Evolutionary conservation across 2,329 filamentous ascomycete genomes (phyloP).

Genomic region (Cryphonectria japonica): DNA sequence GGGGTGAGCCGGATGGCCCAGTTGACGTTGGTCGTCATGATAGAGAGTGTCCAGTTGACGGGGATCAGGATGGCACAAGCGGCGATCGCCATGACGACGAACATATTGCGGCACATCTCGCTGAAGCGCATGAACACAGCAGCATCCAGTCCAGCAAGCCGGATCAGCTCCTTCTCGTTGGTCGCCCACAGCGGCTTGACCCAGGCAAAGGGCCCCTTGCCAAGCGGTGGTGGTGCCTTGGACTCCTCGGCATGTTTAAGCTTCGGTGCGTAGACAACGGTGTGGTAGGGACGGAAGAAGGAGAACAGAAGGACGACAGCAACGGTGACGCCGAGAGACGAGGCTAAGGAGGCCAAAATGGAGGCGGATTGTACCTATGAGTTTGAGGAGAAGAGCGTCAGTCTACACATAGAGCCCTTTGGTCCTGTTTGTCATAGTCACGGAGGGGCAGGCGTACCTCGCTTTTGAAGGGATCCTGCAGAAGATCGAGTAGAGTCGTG

Average conservation of each 20-base stretch:
- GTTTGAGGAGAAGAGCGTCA: background rate
- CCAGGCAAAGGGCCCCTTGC: constrained; percentile 89
- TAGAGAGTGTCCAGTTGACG: constrained; percentile 66
- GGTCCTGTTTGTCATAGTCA: background rate
- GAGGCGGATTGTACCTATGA: constrained; percentile 57
- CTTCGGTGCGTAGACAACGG: constrained; percentile 91
- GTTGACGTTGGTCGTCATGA: constrained; percentile 39
- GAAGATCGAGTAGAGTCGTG: constrained; percentile 50
- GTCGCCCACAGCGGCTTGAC: constrained; percentile 76
- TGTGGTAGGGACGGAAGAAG: constrained; percentile 86
- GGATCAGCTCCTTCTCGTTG: constrained; percentile 75
- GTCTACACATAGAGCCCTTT: background rate
- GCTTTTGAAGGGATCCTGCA: constrained; percentile 55
- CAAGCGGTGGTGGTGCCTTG: constrained; percentile 84
- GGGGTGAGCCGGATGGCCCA: constrained; percentile 67
- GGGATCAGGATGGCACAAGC: constrained; percentile 81
- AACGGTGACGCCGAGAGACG: constrained; percentile 75
- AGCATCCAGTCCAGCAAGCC: constrained; percentile 89
- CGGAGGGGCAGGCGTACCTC: constrained; percentile 42
- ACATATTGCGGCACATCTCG: constrained; percentile 91
- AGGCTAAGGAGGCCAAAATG: constrained; percentile 77
- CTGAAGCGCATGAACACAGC: constrained; percentile 87
- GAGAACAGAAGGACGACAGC: constrained; percentile 83
- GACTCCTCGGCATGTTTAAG: constrained; percentile 89
- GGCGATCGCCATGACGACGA: constrained; percentile 71